Percentiles rank a stretch among this genome's conserved stretches.
phyloP scores from a whole-genome alignment of 352 stramenopile species.

The Pythium plurisporium region DNA sequence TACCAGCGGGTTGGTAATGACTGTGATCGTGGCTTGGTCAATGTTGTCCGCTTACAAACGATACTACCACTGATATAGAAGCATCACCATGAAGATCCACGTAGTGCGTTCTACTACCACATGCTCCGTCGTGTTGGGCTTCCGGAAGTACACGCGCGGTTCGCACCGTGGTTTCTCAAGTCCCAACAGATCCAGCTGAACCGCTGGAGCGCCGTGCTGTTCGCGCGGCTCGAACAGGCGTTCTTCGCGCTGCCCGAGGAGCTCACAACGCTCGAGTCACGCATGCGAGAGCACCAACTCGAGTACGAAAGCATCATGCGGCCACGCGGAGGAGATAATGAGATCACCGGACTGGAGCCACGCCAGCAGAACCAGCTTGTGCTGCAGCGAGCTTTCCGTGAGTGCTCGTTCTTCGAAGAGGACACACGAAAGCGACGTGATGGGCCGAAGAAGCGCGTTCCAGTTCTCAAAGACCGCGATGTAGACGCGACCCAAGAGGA shows the following conservation, averaged over 20 bases:
- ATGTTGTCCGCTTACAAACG: no score
- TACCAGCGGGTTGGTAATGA: constrained; percentile 55
- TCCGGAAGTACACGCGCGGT: constrained; percentile 65
- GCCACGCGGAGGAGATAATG: no score
- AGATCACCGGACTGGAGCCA: constrained; percentile 25
- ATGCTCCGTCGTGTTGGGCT: constrained; percentile 72
- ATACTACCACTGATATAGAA: constrained; percentile 33
- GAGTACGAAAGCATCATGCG: constrained; percentile 45
- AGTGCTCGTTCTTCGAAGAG: constrained; percentile 58
- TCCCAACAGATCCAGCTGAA: constrained; percentile 66
- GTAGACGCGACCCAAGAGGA: constrained; percentile 26
- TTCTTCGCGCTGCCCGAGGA: constrained; percentile 51
- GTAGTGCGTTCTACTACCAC: constrained; percentile 69
- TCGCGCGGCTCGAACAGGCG: constrained; percentile 55
- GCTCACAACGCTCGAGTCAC: constrained; percentile 57
- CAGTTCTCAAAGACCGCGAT: constrained; percentile 31
- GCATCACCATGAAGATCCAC: constrained; percentile 59
- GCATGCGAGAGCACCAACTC: constrained; percentile 49
- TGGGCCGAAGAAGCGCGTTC: constrained; percentile 21
- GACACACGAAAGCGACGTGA: constrained; percentile 21
- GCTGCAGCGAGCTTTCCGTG: constrained; percentile 58
- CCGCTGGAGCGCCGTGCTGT: constrained; percentile 63
- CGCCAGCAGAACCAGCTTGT: constrained; percentile 54
- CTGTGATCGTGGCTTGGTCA: no score
- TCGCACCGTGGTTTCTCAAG: constrained; percentile 77